Percentiles rank a stretch among this genome's conserved stretches.
phyloP scores from a whole-genome alignment of 352 stramenopile genomes.

The Globisporangium echinulatum region DNA sequence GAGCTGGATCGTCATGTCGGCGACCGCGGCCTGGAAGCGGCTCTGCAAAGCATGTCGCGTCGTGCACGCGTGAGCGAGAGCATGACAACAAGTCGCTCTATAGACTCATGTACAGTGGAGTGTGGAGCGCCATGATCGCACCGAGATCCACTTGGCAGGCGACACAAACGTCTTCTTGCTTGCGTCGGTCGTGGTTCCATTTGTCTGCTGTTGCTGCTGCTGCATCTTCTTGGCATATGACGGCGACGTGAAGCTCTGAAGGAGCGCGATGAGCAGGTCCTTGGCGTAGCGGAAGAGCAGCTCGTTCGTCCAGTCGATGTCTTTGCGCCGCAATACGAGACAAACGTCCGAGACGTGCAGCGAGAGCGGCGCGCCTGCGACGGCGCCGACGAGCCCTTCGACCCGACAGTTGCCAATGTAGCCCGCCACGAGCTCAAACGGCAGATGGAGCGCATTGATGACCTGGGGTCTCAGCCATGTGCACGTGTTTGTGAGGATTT shows the following conservation, averaged over 20 bases:
- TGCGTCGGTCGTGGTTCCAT: background rate
- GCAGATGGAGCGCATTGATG: constrained; percentile 58
- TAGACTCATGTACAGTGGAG: background rate
- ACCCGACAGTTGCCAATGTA: constrained; percentile 67
- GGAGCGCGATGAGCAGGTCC: constrained; percentile 49
- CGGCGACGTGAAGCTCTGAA: constrained; percentile 36
- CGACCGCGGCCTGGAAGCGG: constrained; percentile 36
- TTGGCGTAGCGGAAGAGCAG: constrained; percentile 64
- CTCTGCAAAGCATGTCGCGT: constrained; percentile 15
- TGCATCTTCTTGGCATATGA: constrained; percentile 21
- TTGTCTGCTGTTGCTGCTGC: background rate
- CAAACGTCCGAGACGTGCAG: constrained; percentile 49
- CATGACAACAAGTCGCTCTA: no score
- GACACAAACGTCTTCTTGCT: constrained; percentile 30
- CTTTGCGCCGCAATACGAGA: constrained; percentile 50
- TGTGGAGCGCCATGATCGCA: constrained; percentile 9
- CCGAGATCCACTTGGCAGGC: constrained; percentile 54
- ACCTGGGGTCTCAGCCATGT: constrained; percentile 16
- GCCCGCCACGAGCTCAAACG: constrained; percentile 53
- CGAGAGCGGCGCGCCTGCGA: constrained; percentile 48
- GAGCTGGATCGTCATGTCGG: constrained; percentile 53
- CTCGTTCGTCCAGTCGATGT: constrained; percentile 61
- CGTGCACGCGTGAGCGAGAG: no score
- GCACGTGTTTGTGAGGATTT: no score
- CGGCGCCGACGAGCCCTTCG: constrained; percentile 50